Conservation (phyloP, 2,329 filamentous ascomycete species). For the Grosmannia serpens region DNA sequence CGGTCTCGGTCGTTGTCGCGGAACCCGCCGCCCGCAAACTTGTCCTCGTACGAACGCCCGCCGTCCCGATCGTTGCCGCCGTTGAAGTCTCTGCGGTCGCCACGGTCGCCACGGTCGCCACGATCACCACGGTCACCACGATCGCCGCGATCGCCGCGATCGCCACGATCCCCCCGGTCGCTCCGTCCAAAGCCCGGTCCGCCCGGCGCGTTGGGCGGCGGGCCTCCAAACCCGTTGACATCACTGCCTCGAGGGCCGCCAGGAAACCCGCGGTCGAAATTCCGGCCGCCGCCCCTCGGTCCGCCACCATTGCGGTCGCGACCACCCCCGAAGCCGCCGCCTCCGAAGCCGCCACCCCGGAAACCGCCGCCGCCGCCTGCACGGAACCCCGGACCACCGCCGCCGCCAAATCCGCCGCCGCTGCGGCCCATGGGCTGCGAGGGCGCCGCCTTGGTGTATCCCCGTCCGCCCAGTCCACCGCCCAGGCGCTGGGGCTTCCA, state of each 20-base stretch:
- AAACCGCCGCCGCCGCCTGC: slow-evolving; percentile 32
- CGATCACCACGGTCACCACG: slow-evolving; percentile 25
- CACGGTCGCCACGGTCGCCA: not conserved
- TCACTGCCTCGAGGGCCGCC: slow-evolving; percentile 32
- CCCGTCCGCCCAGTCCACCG: slow-evolving; percentile 81
- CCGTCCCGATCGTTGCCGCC: slow-evolving; percentile 30
- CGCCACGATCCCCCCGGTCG: not conserved
- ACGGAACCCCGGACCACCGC: slow-evolving; percentile 18
- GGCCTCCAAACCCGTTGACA: slow-evolving; percentile 36
- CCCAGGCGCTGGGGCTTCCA: slow-evolving; percentile 90
- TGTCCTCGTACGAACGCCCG: slow-evolving; percentile 33
- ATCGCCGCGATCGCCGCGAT: slow-evolving; percentile 25
- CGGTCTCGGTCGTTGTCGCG: slow-evolving; percentile 21
- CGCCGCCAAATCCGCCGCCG: slow-evolving; percentile 27
- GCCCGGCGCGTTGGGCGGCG: slow-evolving; percentile 48
- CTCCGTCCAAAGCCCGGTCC: slow-evolving; percentile 39
- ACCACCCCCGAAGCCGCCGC: slow-evolving; percentile 22
- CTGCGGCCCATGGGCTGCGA: slow-evolving; percentile 51
- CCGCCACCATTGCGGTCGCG: slow-evolving; percentile 3
- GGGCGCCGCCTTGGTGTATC: slow-evolving; percentile 75
- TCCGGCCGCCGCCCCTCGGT: slow-evolving; percentile 27
- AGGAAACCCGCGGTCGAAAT: slow-evolving; percentile 28
- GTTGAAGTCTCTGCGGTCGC: slow-evolving; percentile 30
- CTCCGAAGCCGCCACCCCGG: slow-evolving; percentile 20
- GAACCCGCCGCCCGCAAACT: slow-evolving; percentile 25